Conservation (phyloP, 2,329 filamentous ascomycete species). For the Colletotrichum sojae region DNA sequence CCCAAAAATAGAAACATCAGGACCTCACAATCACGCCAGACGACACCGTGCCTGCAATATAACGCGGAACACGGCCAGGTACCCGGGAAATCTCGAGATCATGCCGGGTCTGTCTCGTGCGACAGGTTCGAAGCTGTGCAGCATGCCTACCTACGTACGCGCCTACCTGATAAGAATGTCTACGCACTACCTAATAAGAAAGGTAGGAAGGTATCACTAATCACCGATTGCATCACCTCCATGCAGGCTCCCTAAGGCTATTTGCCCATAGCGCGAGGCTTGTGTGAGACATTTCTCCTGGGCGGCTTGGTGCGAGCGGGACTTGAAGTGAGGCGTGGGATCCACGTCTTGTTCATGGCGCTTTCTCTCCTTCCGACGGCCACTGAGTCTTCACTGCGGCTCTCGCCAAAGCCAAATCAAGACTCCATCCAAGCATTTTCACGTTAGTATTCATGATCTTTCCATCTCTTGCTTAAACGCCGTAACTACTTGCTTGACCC, state of each 20-base stretch:
- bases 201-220: constrained; percentile 1
- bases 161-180: too few relatives aligned
- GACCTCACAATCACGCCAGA: neutral
- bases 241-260: constrained; percentile 8
- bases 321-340: too few relatives aligned
- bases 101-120: constrained; percentile 15
- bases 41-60: neutral
- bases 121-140: neutral
- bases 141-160: neutral
- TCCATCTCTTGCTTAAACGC: too few relatives aligned
- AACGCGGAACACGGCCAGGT: neutral
- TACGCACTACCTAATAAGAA: too few relatives aligned
- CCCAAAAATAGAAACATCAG: neutral
- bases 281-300: constrained; percentile 1
- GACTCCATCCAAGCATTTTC: too few relatives aligned
- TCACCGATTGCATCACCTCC: neutral
- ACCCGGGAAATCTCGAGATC: constrained; percentile 16
- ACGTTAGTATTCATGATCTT: too few relatives aligned
- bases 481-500: too few relatives aligned
- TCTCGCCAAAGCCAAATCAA: too few relatives aligned
- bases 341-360: too few relatives aligned
- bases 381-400: too few relatives aligned
- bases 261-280: neutral
- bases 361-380: too few relatives aligned
- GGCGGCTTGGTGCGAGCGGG: neutral